phyloP scores from a whole-genome alignment of 768 basidiomycete species.

The Calocera viscosa region DNA sequence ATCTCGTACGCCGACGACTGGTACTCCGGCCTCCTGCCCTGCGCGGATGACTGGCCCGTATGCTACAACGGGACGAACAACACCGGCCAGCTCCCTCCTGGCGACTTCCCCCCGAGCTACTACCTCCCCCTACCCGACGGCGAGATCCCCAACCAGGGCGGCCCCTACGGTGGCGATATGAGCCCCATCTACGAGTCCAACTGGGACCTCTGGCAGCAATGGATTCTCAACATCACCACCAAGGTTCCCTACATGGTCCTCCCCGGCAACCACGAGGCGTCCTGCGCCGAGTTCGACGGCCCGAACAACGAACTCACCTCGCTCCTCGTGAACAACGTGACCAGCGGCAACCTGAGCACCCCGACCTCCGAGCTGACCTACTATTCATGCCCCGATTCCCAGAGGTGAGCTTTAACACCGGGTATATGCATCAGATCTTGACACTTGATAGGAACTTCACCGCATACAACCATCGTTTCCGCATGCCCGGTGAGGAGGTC shows the following conservation, averaged over 20 bases:
- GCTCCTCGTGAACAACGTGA: conserved; percentile 5
- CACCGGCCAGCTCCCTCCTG: conserved; percentile 12
- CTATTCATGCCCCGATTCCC: conserved; percentile 9
- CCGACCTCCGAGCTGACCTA: conserved; percentile 11
- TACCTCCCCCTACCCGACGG: conserved; percentile 14
- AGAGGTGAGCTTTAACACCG: no score
- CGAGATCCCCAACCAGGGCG: conserved; percentile 17
- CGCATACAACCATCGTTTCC: conserved; percentile 19
- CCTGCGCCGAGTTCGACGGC: conserved; percentile 15
- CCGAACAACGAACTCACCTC: conserved; percentile 4
- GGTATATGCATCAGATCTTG: no score
- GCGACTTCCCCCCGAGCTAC: conserved; percentile 13
- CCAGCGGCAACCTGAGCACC: conserved; percentile 10
- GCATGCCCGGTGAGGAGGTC: conserved; percentile 18
- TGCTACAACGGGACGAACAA: conserved; percentile 19
- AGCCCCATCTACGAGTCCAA: conserved; percentile 16
- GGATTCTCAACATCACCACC: conserved; percentile 15
- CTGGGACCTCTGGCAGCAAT: conserved; percentile 19
- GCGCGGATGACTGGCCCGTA: conserved; percentile 15
- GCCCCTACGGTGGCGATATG: conserved; percentile 17
- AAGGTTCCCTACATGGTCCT: conserved; percentile 22
- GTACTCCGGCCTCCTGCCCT: conserved; percentile 18
- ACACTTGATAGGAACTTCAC: conserved; percentile 19
- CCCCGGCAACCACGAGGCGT: conserved; percentile 24
- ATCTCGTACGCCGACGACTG: conserved; percentile 19